Base-by-base conservation (phyloP, 2,329 filamentous ascomycete species). In the Biscogniauxia sp. region DNA sequence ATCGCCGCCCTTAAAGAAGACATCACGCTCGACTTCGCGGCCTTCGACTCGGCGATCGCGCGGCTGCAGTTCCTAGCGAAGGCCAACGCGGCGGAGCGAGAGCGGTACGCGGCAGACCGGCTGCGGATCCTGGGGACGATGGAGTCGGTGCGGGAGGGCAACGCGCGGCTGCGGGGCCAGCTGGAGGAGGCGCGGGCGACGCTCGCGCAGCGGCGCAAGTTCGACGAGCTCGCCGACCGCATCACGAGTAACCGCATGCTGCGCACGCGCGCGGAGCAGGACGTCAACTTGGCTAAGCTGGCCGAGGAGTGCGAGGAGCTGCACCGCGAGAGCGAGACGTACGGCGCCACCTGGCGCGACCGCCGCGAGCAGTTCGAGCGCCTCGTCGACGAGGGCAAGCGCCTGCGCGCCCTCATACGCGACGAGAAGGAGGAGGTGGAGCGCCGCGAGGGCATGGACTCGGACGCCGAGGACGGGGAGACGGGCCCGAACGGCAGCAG, bases 401-500 rank as follows among this genome's bases (percentile, higher is more conserved):
- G 91, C 65, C 83, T 98, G 74, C 82, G 93, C 60, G 84, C 91
- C 54, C 82, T 96, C 74, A 97, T 98, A 71, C 88, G 93, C 62
- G 93, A 97, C 71, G 94, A 97, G 80, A 96, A 97, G 78, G 93
- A 97, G 74, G 93, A 97, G 76, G 91, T 95, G 0, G 93, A 97
- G 76, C 82, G 92, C 51, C 85, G 92, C 58, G 92, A 96, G 75
- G 92, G 92, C 28, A 92, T 92, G 86, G 84, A 86, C 59, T 87
- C 87, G 65, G 88, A 87, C 54, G 84, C 80, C 17, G 88, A 88
- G 67, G 87, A 88, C 45, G 83, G 78, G 5, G 81, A 82, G 62
- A 73, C 66, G 0, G 73, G 67, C 3, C 69, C 55, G n/a, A 68
- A 23, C 23, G 5, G 5, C 23, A 23, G 5, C 23, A 5, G 23